These are phyloP conservation scores for Pigoraptor vietnamica DNA, from an alignment of 78 protist genomes.

Conservation along the genomic window DNA sequence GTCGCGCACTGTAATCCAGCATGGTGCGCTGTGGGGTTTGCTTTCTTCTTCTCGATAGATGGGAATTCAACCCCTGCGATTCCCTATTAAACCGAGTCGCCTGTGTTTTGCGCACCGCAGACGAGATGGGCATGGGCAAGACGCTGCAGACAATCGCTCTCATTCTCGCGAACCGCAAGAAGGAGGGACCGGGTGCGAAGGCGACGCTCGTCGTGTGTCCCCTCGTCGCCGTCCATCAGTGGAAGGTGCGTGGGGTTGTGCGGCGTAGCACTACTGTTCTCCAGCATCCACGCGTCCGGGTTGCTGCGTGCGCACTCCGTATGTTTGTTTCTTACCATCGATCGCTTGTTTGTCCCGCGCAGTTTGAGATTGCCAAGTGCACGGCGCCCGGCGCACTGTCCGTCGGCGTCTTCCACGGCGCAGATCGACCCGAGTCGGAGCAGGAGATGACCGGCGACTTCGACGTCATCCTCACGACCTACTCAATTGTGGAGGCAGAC, in stretches of 20 bases:
- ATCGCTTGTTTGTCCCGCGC: constrained; percentile 35
- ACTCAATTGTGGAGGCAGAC: constrained; percentile 22
- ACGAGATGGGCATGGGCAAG: constrained; percentile 80
- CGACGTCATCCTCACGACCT: constrained; percentile 47
- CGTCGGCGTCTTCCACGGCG: constrained; percentile 24
- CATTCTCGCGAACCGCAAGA: not conserved
- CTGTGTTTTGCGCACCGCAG: too few species aligned
- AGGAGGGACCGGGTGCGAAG: not conserved
- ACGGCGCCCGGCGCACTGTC: constrained; percentile 19
- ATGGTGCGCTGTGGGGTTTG: too few species aligned
- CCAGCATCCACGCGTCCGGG: not conserved
- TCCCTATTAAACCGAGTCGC: too few species aligned
- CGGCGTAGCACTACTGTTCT: not conserved
- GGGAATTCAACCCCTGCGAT: too few species aligned
- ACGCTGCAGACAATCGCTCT: constrained; percentile 65
- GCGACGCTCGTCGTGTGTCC: constrained; percentile 45
- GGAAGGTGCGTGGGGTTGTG: not conserved
- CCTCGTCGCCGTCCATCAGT: not conserved
- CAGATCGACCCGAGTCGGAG: not conserved
- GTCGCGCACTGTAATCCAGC: not conserved
- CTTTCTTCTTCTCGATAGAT: not conserved
- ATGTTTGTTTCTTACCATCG: not conserved
- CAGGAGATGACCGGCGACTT: not conserved
- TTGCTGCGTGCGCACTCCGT: not conserved
- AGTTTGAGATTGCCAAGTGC: constrained; percentile 15